Evolutionary conservation across 2,329 filamentous ascomycete genomes (phyloP).

Genomic region (Pseudopyrenochaeta lycopersici): DNA sequence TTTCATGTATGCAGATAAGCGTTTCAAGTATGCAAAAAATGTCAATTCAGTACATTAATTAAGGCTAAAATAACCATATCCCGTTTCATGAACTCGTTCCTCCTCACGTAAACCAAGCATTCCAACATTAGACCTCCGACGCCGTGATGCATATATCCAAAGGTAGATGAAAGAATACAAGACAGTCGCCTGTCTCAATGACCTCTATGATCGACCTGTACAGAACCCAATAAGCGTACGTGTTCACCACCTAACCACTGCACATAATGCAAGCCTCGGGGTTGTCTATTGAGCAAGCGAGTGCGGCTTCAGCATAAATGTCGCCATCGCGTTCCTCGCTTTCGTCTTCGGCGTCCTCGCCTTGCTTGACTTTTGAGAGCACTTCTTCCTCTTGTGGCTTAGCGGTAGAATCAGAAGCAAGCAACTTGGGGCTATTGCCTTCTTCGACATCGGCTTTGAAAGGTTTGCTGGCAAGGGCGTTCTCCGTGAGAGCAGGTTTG

Average conservation of each 20-base stretch:
- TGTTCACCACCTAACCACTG: constrained; percentile 74
- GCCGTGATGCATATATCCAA: constrained; percentile 14
- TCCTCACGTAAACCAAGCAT: constrained; percentile 18
- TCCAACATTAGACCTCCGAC: constrained; percentile 19
- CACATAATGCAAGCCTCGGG: constrained; percentile 96
- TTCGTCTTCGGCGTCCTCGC: constrained; percentile 76
- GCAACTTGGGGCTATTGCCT: constrained; percentile 79
- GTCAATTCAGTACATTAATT: constrained; percentile 17
- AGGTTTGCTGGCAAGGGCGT: constrained; percentile 67
- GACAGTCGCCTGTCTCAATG: constrained; percentile 20
- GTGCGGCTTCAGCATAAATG: constrained; percentile 92
- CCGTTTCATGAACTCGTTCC: constrained; percentile 35
- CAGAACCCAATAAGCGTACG: constrained; percentile 1
- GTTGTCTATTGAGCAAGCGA: constrained; percentile 97
- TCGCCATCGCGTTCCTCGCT: constrained; percentile 83
- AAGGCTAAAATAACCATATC: constrained; percentile 17
- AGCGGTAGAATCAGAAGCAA: constrained; percentile 73
- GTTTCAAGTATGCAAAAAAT: not conserved
- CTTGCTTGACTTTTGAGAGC: constrained; percentile 69
- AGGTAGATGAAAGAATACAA: constrained; percentile 19
- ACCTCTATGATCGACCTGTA: constrained; percentile 19
- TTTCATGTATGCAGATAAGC: not conserved
- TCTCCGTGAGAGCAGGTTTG: constrained; percentile 61
- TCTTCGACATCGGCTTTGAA: constrained; percentile 83
- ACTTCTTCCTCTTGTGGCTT: constrained; percentile 68